Percentiles rank a stretch among this genome's conserved stretches.
Evolutionary conservation across 495 filamentous ascomycete species (phyloP).

Genomic region (Penicillium maclennaniae): DNA sequence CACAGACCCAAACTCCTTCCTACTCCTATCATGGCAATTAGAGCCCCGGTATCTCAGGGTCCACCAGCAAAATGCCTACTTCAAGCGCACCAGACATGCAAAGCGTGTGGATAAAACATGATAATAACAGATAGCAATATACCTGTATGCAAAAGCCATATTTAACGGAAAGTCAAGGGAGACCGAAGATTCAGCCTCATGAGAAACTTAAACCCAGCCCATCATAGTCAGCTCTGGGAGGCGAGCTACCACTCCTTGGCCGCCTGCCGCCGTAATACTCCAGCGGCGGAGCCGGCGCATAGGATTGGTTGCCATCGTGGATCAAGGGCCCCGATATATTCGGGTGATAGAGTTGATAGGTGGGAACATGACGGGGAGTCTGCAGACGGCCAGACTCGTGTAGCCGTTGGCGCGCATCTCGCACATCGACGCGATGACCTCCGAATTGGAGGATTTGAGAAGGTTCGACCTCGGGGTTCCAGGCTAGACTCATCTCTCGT

Average conservation of each 20-base stretch:
- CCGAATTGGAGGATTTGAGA: slow-evolving; percentile 24
- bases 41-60: not conserved
- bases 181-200: not conserved
- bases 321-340: slow-evolving; percentile 35
- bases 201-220: slow-evolving; percentile 24
- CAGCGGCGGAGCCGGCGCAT: slow-evolving; percentile 17
- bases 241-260: slow-evolving; percentile 56
- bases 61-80: not conserved
- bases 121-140: not conserved
- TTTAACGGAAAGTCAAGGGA: not conserved
- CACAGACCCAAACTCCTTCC: not conserved
- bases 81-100: not conserved
- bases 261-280: slow-evolving; percentile 17
- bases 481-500: slow-evolving; percentile 12
- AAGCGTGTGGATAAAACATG: not conserved
- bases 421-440: slow-evolving; percentile 31
- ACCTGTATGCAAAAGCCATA: not conserved
- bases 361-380: slow-evolving; percentile 15
- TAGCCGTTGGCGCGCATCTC: slow-evolving; percentile 26
- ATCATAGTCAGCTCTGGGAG: slow-evolving; percentile 25
- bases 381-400: slow-evolving; percentile 17
- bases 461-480: slow-evolving; percentile 15
- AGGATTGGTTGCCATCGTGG: slow-evolving; percentile 19
- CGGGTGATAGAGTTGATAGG: slow-evolving; percentile 29
- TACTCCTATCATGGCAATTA: not conserved